Percentiles rank a stretch among this genome's conserved stretches.
phyloP scores from a whole-genome alignment of 352 stramenopile genomes.

The Thraustochytrium sp. region DNA sequence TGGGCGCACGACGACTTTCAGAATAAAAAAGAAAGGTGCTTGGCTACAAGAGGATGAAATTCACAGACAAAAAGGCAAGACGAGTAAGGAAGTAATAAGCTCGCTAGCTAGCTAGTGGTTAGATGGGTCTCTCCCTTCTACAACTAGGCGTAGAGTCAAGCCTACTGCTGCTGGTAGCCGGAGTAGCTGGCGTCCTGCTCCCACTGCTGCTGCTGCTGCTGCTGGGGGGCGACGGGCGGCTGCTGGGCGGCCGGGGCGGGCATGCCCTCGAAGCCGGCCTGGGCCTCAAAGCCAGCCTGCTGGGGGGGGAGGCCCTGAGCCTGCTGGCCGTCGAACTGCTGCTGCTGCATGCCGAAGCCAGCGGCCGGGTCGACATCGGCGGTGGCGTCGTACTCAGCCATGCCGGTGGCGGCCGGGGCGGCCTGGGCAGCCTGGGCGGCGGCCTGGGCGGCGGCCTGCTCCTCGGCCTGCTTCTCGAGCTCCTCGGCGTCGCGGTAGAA shows the following conservation, averaged over 20 bases:
- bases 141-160: neutral
- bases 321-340: conserved; percentile 19
- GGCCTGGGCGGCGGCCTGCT: conserved; percentile 73
- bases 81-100: too few species aligned
- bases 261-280: conserved; percentile 12
- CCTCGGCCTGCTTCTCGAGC: conserved; percentile 98
- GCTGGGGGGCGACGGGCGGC: neutral
- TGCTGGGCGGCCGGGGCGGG: too few species aligned
- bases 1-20: too few species aligned
- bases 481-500: conserved; percentile 99
- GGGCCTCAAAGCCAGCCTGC: neutral
- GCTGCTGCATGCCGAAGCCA: neutral
- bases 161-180: neutral
- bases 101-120: too few species aligned
- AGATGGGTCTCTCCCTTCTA: too few species aligned
- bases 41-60: too few species aligned
- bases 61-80: too few species aligned
- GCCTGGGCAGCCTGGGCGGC: conserved; percentile 52
- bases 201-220: conserved; percentile 1
- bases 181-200: conserved; percentile 10
- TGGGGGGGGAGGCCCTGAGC: neutral
- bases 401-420: neutral
- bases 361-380: neutral
- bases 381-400: neutral
- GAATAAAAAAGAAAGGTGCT: too few species aligned